Evolutionary conservation across 2,329 filamentous ascomycete genomes (phyloP).

Genomic region (Phialemonium atrogriseum): DNA sequence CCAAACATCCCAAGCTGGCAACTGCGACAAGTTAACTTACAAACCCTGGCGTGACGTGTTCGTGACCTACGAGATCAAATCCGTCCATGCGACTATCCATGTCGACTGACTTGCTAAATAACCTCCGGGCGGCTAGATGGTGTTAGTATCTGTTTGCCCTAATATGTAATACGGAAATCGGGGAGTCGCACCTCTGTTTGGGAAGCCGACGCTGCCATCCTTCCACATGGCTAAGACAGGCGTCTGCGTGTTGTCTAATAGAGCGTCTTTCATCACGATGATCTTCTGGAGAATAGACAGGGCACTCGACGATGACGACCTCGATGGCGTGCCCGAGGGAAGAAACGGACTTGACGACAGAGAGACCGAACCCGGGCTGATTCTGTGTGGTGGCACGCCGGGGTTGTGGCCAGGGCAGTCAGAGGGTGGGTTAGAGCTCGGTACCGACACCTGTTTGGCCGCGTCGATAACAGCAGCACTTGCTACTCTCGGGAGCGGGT

Average conservation of each 20-base stretch:
- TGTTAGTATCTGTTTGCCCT: not conserved
- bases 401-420: slow-evolving; percentile 39
- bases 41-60: not conserved
- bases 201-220: slow-evolving; percentile 64
- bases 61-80: slow-evolving; percentile 35
- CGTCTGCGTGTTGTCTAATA: slow-evolving; percentile 66
- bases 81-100: slow-evolving; percentile 34
- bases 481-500: slow-evolving; percentile 22
- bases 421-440: slow-evolving; percentile 36
- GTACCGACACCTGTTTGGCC: slow-evolving; percentile 35
- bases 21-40: slow-evolving; percentile 6
- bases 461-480: slow-evolving; percentile 33
- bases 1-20: slow-evolving; percentile 54
- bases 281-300: slow-evolving; percentile 66
- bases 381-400: slow-evolving; percentile 33
- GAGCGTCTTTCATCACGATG: slow-evolving; percentile 65
- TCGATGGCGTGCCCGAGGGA: slow-evolving; percentile 56
- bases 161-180: not conserved
- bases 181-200: slow-evolving; percentile 39
- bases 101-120: slow-evolving; percentile 37
- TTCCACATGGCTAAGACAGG: slow-evolving; percentile 77
- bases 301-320: slow-evolving; percentile 42
- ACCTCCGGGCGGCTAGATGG: slow-evolving; percentile 40
- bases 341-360: slow-evolving; percentile 55
- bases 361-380: slow-evolving; percentile 42